These are phyloP conservation scores for Cytospora piceicola DNA, from an alignment of 2,329 filamentous ascomycete genomes.

Conservation along the genomic window DNA sequence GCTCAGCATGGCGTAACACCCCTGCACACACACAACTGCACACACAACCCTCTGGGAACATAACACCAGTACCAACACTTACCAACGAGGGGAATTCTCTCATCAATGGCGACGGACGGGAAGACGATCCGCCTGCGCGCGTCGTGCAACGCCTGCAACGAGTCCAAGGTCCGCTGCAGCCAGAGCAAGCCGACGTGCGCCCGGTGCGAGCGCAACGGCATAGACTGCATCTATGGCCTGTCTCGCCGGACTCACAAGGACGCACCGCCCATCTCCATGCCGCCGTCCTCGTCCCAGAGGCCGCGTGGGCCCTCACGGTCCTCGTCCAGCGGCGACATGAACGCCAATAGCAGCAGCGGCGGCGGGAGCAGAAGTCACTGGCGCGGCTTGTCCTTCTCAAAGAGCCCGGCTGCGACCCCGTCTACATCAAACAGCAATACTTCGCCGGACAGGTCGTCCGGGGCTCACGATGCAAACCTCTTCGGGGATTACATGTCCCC, in stretches of 20 bases:
- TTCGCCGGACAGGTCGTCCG: background rate
- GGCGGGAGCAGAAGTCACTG: background rate
- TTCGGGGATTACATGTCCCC: constrained; percentile 15
- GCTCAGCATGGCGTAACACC: background rate
- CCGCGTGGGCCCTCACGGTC: background rate
- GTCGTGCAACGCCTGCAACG: constrained; percentile 24
- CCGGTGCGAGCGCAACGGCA: constrained; percentile 8
- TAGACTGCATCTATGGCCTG: constrained; percentile 15
- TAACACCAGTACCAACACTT: background rate
- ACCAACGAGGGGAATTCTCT: background rate
- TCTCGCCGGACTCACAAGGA: constrained; percentile 19
- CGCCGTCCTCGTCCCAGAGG: constrained; percentile 5
- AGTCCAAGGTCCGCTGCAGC: constrained; percentile 24
- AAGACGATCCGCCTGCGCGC: constrained; percentile 16
- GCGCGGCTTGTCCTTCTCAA: background rate
- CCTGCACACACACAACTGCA: background rate
- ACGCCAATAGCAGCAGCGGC: background rate
- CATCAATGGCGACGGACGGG: background rate
- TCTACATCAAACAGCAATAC: constrained; percentile 1
- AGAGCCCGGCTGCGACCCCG: constrained; percentile 4
- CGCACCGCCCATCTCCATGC: constrained; percentile 14
- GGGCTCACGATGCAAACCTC: background rate
- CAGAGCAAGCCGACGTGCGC: constrained; percentile 16
- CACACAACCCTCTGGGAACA: too few species aligned
- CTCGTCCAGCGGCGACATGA: constrained; percentile 1